phyloP scores from a whole-genome alignment of 2,329 filamentous ascomycete genomes.

The Hypoxylon sp. region DNA sequence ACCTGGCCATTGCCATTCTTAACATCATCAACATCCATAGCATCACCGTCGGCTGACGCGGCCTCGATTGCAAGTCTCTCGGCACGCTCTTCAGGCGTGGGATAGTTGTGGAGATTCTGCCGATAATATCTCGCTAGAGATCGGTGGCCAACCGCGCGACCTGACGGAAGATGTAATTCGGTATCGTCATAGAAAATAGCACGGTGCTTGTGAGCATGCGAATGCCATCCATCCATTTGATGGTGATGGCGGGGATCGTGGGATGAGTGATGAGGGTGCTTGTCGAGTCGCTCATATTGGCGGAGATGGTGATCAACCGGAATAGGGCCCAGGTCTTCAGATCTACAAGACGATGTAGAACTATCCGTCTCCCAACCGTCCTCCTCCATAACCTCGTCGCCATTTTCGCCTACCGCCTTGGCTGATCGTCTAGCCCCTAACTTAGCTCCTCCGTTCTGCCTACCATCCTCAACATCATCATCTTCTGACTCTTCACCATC shows the following conservation, averaged over 20 bases:
- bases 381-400: conserved; percentile 73
- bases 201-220: conserved; percentile 83
- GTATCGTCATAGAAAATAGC: conserved; percentile 93
- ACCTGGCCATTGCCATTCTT: conserved; percentile 54
- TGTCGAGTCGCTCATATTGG: conserved; percentile 79
- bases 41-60: conserved; percentile 53
- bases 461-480: conserved; percentile 63
- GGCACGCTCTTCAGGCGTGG: conserved; percentile 81
- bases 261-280: conserved; percentile 82
- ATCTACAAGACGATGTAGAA: conserved; percentile 88
- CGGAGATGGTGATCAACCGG: conserved; percentile 80
- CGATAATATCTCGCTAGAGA: conserved; percentile 90
- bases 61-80: conserved; percentile 75
- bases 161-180: conserved; percentile 92
- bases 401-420: conserved; percentile 67
- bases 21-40: conserved; percentile 57
- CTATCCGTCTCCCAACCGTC: conserved; percentile 98
- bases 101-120: conserved; percentile 91
- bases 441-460: conserved; percentile 75
- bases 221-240: conserved; percentile 84
- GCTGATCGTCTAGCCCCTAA: conserved; percentile 73
- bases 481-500: conserved; percentile 79
- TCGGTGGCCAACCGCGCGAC: conserved; percentile 90
- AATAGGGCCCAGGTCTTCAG: conserved; percentile 84
- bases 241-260: conserved; percentile 80